Evolutionary conservation across 495 filamentous ascomycete genomes (phyloP), one percentile per base, ranked within the genome.

Genomic region (Aspergillus sclerotiicarbonarius): DNA sequence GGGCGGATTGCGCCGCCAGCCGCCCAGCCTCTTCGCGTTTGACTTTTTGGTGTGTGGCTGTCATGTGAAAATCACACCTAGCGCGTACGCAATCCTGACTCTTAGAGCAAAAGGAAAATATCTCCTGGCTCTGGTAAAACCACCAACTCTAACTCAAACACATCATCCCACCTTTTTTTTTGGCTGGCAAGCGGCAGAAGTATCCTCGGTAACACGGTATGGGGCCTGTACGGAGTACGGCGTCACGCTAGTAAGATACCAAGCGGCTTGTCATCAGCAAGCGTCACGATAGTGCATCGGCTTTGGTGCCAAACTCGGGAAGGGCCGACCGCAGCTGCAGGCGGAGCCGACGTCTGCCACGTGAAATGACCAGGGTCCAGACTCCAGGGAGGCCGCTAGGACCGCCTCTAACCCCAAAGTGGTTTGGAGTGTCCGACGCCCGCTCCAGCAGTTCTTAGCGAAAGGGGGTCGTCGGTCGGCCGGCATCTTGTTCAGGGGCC

Each of bases 231-330:
- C 37, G 37, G 13, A 41, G 25, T 5, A 41, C n/a, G 37, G 37
- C 12, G 13, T 9, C 33, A 35, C 33, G 33, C 59, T 57, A 54
- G 58, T 56, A 60, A 60, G 10, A 49, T 5, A 15, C 53, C 53
- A 56, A 29, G 18, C 47, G 41, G 54, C 43, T 31, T 58, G 58
- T 52, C 58, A 59, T 53, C n/a, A 41, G 44, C 52, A 41, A 46
- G 49, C 59, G 59, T 50, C 46, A 53, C 33, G 50, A 54, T 60
- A 63, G 57, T 46, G 66, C 60, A 66, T 69, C 66, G 66, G 66
- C 66, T 66, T 69, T 66, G 52, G 57, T 66, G 66, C 66, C 66
- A 69, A 65, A 69, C 59, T 64, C 63, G 66, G 66, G 61, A 66
- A 69, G 63, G 63, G 50, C 62, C 66, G 63, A 66, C 59, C 57